A percentile compares a stretch with the other conserved stretches of the same genome.
Evolutionary conservation across 2,329 filamentous ascomycete species (phyloP).

Genomic region (Talaromyces sp.): DNA sequence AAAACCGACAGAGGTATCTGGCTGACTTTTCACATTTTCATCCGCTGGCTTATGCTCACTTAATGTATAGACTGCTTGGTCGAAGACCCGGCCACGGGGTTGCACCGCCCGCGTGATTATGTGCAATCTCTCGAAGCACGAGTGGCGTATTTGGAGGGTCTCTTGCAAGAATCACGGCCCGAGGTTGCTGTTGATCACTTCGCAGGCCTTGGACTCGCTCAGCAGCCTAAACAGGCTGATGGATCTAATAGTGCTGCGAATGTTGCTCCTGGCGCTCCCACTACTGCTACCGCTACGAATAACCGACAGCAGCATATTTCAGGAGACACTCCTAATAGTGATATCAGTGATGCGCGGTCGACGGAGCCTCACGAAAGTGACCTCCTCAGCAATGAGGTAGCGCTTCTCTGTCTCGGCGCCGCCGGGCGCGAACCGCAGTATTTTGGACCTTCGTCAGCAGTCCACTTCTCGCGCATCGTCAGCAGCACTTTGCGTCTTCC

Average conservation of each 20-base stretch:
- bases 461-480: constrained; percentile 28
- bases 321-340: constrained; percentile 12
- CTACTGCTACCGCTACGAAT: background rate
- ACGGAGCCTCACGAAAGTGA: constrained; percentile 17
- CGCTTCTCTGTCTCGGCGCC: constrained; percentile 27
- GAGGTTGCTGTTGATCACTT: constrained; percentile 23
- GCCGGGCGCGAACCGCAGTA: constrained; percentile 39
- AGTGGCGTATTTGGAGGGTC: constrained; percentile 30
- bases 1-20: constrained; percentile 24
- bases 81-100: constrained; percentile 38
- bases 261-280: background rate
- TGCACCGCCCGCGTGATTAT: constrained; percentile 36
- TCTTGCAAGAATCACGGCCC: constrained; percentile 30
- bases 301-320: background rate
- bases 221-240: background rate
- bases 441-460: constrained; percentile 39
- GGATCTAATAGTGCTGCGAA: background rate
- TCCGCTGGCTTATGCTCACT: background rate
- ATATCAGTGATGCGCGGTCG: constrained; percentile 22
- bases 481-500: constrained; percentile 27
- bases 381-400: constrained; percentile 29
- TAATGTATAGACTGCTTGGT: constrained; percentile 32
- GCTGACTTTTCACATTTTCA: background rate
- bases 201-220: background rate
- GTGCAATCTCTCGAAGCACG: constrained; percentile 27